phyloP scores from a whole-genome alignment of 2,329 filamentous ascomycete species.

The Ophiostoma australiae region DNA sequence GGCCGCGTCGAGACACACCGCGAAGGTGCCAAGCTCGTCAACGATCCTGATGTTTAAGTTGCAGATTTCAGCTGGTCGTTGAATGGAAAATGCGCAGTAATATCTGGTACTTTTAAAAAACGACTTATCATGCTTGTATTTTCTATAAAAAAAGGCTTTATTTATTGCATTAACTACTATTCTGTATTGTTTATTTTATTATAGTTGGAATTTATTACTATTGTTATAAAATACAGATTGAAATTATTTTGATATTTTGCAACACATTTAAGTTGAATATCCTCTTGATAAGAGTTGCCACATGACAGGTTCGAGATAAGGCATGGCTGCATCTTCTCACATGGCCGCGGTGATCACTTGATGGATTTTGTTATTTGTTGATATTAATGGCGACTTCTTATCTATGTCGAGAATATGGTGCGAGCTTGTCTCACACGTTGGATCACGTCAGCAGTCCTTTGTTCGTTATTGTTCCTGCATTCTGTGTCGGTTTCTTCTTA shows the following conservation, averaged over 20 bases:
- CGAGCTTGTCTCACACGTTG: background rate
- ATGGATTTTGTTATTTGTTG: background rate
- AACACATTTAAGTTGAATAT: too few species aligned
- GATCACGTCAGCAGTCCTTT: background rate
- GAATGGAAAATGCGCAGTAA: too few species aligned
- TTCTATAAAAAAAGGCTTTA: too few species aligned
- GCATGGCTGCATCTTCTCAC: conserved; percentile 2
- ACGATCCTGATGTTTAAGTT: background rate
- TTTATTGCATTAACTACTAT: too few species aligned
- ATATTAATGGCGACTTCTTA: background rate
- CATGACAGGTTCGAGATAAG: background rate
- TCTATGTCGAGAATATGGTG: background rate
- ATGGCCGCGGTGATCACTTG: background rate
- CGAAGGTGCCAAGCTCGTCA: background rate
- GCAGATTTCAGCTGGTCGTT: background rate
- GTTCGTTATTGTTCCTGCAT: background rate
- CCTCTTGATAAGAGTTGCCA: background rate
- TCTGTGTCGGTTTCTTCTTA: background rate
- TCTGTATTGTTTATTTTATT: too few species aligned
- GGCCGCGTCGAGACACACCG: background rate
- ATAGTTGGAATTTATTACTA: background rate
- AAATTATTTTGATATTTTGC: background rate
- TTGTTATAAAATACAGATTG: too few species aligned
- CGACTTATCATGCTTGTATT: too few species aligned
- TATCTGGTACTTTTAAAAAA: too few species aligned